Evolutionary conservation across 2,329 filamentous ascomycete genomes (phyloP), one percentile per base, ranked within the genome.

Genomic region (Fusarium coicis): DNA sequence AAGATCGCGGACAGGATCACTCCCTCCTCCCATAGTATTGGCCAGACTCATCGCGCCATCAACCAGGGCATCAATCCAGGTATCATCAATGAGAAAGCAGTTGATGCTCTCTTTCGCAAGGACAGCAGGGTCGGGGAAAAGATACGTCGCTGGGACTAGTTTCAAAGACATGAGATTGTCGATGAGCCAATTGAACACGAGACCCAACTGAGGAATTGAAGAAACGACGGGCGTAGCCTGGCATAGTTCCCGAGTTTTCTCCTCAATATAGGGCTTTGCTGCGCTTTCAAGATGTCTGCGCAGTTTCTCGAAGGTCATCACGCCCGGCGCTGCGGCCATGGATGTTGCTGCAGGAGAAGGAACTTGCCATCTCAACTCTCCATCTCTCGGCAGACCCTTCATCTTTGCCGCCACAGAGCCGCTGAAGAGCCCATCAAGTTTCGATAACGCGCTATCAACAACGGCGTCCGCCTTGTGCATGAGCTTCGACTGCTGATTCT

Each of bases 151-250:
- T 6, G 52, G 52, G 26, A 55, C 37, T 7, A 43, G 21, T 2
- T 23, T 55, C 5, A 55, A 1, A 10, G 52, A 55, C 52, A 55
- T 55, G 37, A 55, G 52, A 19, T 55, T 55, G 4, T 55, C 52
- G 1, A 55, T 55, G 2, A 55, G 37, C 52, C 52, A 55, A 6
- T 55, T 55, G 21, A 55, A 43, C 26, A 55, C 52, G 8, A 55
- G 52, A 1, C 14, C 52, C 26, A 55, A 12, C 21, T 55, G 52
- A 23, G 52, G 52, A 4, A 55, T 55, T 23, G 52, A 55, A 23
- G 52, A 55, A 30, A 55, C 14, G 0, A 14, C 7, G 0, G 52
- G 26, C 8, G 1, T 7, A 4, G 52, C 7, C 26, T 55, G 1
- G 21, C 52, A 55, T 7, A 55, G 16, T 8, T 55, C 52, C 26